These are phyloP conservation scores for Penstemon eatonii DNA, from an alignment of 257 asterid genomes.

Conservation along the genomic window DNA sequence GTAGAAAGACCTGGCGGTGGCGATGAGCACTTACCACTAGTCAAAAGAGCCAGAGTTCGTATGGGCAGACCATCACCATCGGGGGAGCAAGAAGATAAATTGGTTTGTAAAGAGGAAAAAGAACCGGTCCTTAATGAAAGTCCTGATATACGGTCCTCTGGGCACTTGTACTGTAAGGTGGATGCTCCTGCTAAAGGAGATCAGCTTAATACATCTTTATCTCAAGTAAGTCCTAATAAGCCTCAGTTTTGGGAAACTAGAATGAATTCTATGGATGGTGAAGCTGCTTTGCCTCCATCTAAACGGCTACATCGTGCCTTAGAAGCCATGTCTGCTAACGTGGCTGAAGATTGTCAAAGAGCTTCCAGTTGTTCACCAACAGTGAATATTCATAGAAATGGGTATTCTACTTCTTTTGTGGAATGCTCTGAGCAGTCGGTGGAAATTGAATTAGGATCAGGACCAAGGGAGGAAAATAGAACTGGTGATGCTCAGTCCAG, in stretches of 20 bases:
- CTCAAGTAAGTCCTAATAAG: conserved; percentile 41
- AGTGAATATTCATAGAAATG: conserved; percentile 35
- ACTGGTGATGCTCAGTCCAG: conserved; percentile 37
- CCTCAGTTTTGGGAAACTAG: conserved; percentile 49
- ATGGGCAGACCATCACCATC: conserved; percentile 64
- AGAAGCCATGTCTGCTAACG: conserved; percentile 98
- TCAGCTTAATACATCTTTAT: conserved; percentile 32
- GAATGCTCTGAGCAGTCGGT: conserved; percentile 35
- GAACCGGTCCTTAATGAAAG: conserved; percentile 38
- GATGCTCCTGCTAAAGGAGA: conserved; percentile 40
- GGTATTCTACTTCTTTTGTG: conserved; percentile 21
- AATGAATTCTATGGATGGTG: conserved; percentile 64
- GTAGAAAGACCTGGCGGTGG: conserved; percentile 55
- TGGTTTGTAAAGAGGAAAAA: conserved; percentile 52
- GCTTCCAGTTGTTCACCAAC: conserved; percentile 35
- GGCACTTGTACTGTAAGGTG: conserved; percentile 43
- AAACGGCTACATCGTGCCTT: conserved; percentile 93
- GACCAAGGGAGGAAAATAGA: conserved; percentile 31
- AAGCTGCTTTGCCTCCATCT: conserved; percentile 96
- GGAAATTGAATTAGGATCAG: conserved; percentile 41
- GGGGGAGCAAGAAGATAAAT: conserved; percentile 39
- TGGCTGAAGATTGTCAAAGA: conserved; percentile 59
- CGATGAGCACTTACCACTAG: conserved; percentile 86
- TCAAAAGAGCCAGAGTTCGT: conserved; percentile 93
- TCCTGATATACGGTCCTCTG: conserved; percentile 36